Evolutionary conservation across 2,329 filamentous ascomycete genomes (phyloP).

Genomic region (Cladosporium cucumerinum): DNA sequence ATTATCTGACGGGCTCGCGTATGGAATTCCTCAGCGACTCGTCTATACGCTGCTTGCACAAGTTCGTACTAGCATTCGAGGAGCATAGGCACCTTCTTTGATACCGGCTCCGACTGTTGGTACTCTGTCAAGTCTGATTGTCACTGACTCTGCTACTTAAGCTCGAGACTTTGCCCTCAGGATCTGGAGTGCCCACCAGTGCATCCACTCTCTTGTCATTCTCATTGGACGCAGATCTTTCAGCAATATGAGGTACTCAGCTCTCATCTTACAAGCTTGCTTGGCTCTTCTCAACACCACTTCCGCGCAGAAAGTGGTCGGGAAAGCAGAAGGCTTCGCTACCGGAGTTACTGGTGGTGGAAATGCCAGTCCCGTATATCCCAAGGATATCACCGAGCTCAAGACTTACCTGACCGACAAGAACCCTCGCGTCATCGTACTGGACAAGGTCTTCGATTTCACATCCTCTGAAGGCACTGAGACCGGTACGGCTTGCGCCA

Average conservation of each 20-base stretch:
- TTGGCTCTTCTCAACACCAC: not conserved
- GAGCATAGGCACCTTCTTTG: not conserved
- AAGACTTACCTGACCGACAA: not conserved
- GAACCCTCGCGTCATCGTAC: not conserved
- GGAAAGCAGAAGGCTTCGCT: slow-evolving; percentile 45
- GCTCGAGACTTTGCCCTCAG: not conserved
- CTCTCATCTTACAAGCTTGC: not conserved
- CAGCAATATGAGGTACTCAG: not conserved
- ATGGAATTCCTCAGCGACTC: not conserved
- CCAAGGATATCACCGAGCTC: not conserved
- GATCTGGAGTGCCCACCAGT: not conserved
- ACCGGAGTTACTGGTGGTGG: slow-evolving; percentile 58
- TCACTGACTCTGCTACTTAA: not conserved
- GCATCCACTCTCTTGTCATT: not conserved
- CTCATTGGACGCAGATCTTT: not conserved
- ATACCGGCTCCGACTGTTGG: not conserved
- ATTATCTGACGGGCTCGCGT: not conserved
- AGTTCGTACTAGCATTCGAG: not conserved
- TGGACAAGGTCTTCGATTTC: slow-evolving; percentile 46
- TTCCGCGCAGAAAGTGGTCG: slow-evolving; percentile 23
- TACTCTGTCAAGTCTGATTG: not conserved
- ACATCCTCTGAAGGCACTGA: slow-evolving; percentile 29
- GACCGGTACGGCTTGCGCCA: slow-evolving; percentile 54
- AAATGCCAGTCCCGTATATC: slow-evolving; percentile 36
- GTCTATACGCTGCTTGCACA: not conserved